Conservation (phyloP, 371 early-diverging fungal species). For the Basidiobolus meristosporus region DNA sequence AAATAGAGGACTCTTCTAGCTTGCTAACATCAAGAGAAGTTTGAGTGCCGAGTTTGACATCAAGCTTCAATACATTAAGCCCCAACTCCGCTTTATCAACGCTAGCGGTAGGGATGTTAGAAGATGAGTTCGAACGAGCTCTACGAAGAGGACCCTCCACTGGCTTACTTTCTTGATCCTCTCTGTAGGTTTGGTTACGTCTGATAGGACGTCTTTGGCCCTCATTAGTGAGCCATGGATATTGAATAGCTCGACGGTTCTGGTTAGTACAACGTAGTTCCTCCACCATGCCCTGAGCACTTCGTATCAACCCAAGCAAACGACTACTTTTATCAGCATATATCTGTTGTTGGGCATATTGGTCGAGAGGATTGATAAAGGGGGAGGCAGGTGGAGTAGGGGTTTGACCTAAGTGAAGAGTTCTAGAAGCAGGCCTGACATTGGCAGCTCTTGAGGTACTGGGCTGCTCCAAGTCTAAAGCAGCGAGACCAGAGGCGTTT, state of each 20-base stretch:
- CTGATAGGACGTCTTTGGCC: constrained; percentile 4
- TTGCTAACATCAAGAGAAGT: constrained; percentile 15
- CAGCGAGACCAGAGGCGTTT: no score
- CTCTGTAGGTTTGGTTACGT: constrained; percentile 1
- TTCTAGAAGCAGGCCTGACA: no score
- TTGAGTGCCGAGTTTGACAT: constrained; percentile 40
- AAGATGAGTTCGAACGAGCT: constrained; percentile 1
- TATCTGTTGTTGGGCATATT: neutral
- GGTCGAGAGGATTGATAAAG: no score
- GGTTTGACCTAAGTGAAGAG: no score
- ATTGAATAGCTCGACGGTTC: constrained; percentile 37
- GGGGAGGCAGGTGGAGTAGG: no score
- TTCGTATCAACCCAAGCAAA: neutral
- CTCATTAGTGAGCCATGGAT: constrained; percentile 20
- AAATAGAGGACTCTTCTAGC: constrained; percentile 42
- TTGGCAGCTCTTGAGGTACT: no score
- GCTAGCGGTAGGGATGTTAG: constrained; percentile 5
- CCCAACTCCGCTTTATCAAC: constrained; percentile 14
- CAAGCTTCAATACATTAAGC: constrained; percentile 40
- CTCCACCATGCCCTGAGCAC: constrained; percentile 26
- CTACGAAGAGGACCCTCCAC: neutral
- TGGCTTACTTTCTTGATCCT: constrained; percentile 4
- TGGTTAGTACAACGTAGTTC: constrained; percentile 41
- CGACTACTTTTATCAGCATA: constrained; percentile 1
- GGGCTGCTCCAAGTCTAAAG: no score